Evolutionary conservation across 768 basidiomycete genomes (phyloP).

Genomic region (Multifurca ochricompacta): DNA sequence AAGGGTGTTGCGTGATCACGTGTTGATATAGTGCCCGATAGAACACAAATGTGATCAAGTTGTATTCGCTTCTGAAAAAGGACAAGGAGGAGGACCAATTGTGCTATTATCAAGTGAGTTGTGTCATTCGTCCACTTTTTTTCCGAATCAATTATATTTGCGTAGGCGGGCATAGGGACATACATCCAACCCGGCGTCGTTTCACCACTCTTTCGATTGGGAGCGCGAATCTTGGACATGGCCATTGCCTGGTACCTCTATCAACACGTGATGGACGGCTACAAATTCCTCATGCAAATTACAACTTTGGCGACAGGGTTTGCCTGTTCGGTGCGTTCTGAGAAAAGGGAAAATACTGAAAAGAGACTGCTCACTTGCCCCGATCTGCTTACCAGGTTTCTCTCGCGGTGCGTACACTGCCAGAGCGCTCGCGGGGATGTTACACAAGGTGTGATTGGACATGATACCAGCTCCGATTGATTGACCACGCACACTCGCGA

Average conservation of each 20-base stretch:
- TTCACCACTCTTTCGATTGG: constrained; percentile 46
- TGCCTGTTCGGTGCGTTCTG: constrained; percentile 60
- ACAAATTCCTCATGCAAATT: constrained; percentile 77
- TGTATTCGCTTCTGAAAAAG: constrained; percentile 32
- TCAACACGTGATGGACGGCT: too few relatives aligned
- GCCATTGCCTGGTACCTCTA: constrained; percentile 74
- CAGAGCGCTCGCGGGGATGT: constrained; percentile 65
- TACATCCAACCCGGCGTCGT: too few relatives aligned
- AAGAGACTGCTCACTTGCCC: constrained; percentile 9
- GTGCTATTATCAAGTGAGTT: constrained; percentile 58
- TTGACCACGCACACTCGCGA: too few relatives aligned
- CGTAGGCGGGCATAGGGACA: too few relatives aligned
- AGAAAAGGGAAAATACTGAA: background rate
- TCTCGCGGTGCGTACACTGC: constrained; percentile 61
- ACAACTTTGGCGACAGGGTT: constrained; percentile 58
- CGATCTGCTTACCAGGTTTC: constrained; percentile 44
- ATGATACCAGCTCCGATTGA: too few relatives aligned
- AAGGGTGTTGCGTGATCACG: too few relatives aligned
- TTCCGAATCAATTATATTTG: background rate
- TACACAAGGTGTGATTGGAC: constrained; percentile 53
- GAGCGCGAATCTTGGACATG: constrained; percentile 54
- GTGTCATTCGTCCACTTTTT: background rate
- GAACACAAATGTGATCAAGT: constrained; percentile 35
- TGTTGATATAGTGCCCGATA: constrained; percentile 10
- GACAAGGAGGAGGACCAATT: constrained; percentile 30